Conservation (phyloP, 2,329 filamentous ascomycete species). For the Ceratocystis cacaofunesta region DNA sequence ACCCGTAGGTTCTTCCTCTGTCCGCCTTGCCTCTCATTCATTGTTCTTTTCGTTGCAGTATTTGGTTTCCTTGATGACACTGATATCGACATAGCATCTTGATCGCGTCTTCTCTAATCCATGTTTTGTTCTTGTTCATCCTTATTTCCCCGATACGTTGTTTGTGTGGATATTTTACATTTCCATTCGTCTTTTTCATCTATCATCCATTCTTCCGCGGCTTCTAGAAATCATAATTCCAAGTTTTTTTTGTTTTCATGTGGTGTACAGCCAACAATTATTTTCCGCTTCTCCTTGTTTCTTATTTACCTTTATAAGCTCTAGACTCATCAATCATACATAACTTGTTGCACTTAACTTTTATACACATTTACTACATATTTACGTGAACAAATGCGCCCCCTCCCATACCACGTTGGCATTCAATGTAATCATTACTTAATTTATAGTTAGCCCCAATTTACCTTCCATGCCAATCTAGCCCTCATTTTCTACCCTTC, state of each 20-base stretch:
- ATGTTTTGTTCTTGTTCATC: not conserved
- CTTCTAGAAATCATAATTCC: not conserved
- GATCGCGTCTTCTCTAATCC: not conserved
- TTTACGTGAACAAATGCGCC: not conserved
- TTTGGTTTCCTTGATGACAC: constrained; percentile 2
- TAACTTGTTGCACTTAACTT: not conserved
- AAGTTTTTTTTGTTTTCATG: not conserved
- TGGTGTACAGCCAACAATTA: no score
- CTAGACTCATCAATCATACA: not conserved
- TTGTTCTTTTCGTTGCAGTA: constrained; percentile 8
- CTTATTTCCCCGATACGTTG: not conserved
- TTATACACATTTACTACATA: not conserved
- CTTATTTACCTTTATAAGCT: not conserved
- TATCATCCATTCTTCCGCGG: not conserved
- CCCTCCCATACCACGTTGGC: not conserved
- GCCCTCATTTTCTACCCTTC: constrained; percentile 30
- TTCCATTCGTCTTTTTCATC: not conserved
- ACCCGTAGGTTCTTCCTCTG: not conserved
- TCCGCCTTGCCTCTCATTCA: not conserved
- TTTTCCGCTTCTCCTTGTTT: constrained; percentile 5
- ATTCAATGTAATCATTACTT: not conserved
- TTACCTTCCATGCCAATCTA: not conserved
- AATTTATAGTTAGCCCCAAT: not conserved
- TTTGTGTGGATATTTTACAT: no score
- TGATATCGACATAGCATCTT: constrained; percentile 6